These are phyloP conservation scores for Cystoisospora suis DNA, from an alignment of 169 alveolate genomes.

Conservation along the genomic window DNA sequence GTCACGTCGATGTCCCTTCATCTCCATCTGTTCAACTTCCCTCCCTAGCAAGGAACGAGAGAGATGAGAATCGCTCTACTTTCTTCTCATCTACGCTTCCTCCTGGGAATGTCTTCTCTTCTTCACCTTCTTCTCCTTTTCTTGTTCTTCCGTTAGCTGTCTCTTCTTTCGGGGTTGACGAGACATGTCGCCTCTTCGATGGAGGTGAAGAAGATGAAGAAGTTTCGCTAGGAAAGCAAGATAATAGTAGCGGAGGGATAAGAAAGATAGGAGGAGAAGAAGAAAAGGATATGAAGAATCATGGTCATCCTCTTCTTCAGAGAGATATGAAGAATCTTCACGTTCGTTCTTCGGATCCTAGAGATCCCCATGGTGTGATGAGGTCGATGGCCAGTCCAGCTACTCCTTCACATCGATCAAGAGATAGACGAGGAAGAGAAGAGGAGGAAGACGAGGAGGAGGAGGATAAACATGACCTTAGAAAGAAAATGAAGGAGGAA, in stretches of 20 bases:
- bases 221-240: no score
- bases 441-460: background rate
- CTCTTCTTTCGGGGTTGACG: no score
- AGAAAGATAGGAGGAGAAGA: no score
- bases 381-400: background rate
- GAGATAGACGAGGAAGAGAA: background rate
- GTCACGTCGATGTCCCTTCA: background rate
- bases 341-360: background rate
- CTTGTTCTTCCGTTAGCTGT: no score
- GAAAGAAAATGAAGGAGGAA: background rate
- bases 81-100: background rate
- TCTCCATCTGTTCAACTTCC: background rate
- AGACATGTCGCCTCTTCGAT: no score
- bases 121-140: background rate
- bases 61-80: background rate
- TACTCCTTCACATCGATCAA: background rate
- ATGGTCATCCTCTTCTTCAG: no score
- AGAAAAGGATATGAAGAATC: no score
- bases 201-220: no score
- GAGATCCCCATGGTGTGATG: background rate
- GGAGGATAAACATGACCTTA: background rate
- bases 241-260: no score
- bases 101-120: background rate
- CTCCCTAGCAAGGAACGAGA: background rate
- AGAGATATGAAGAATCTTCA: background rate